phyloP scores from a whole-genome alignment of 2,329 filamentous ascomycete species.

The Apiospora marii region DNA sequence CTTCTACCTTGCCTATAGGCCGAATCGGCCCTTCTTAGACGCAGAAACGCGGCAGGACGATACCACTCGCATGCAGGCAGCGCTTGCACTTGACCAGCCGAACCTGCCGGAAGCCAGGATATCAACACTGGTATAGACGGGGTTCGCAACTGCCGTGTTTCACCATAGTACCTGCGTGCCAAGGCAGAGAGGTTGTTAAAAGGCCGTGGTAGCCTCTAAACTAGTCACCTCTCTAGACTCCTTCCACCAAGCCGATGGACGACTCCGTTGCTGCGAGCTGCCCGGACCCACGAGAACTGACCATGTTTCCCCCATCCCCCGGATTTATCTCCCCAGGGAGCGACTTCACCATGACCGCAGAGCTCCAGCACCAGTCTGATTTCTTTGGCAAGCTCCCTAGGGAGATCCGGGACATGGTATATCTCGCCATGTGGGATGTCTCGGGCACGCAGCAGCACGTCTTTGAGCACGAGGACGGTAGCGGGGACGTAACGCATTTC shows the following conservation, averaged over 20 bases:
- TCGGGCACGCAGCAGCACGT: slow-evolving; percentile 36
- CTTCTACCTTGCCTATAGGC: not conserved
- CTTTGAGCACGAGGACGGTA: slow-evolving; percentile 25
- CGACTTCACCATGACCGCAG: slow-evolving; percentile 27
- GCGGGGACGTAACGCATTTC: slow-evolving; percentile 32
- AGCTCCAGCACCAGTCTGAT: slow-evolving; percentile 30
- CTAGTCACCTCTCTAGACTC: not conserved
- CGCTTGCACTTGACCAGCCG: slow-evolving; percentile 2
- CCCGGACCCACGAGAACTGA: not conserved
- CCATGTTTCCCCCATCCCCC: slow-evolving; percentile 21
- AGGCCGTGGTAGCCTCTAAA: not conserved
- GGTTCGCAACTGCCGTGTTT: slow-evolving; percentile 9
- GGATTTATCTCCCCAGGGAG: slow-evolving; percentile 8
- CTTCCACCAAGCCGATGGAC: not conserved
- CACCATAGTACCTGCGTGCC: not conserved
- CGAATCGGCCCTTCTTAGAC: not conserved
- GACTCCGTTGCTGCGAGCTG: slow-evolving; percentile 29
- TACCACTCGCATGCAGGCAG: slow-evolving; percentile 2
- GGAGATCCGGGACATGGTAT: slow-evolving; percentile 37
- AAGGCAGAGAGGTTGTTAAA: not conserved
- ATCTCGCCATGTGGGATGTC: slow-evolving; percentile 33
- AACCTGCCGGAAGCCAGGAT: not conserved
- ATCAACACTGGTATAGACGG: not conserved
- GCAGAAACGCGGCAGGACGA: not conserved
- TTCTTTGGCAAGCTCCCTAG: slow-evolving; percentile 33